Base-by-base conservation (phyloP, 352 stramenopile genomes). In the Phytophthora sp. region DNA sequence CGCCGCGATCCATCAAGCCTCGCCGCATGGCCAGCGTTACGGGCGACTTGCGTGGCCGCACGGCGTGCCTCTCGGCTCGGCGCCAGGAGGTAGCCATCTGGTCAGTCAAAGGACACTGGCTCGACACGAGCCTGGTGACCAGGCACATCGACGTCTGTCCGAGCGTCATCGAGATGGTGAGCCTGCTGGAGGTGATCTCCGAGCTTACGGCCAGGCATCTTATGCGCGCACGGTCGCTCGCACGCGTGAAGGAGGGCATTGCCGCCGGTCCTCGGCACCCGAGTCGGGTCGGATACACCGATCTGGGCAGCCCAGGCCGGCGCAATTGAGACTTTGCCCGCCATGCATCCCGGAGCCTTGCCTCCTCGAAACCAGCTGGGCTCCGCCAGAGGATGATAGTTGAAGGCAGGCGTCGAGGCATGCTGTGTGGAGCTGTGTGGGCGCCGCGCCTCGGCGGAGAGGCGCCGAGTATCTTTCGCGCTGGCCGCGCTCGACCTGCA, bases 51-150 rank as follows among this genome's bases (percentile, higher is more conserved):
- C 38, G 57, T 31, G 26, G 30, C 18, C 17, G 24, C 50, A 43
- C 30, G n/a, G 24, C 21, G 39, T 52, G 43, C 44, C 37, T 53
- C 42, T 57, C 41, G 17, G 31, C 5, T 43, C 28, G 39, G 39
- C 45, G 15, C 27, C 58, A 55, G 24, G 51, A 37, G 28, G 32
- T 54, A 62, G 51, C 39, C 43, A 68, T 72, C 63, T 68, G 57
- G 57, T 28, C 43, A 54, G 50, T 35, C 20, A 59, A 72, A 58
- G 57, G 50, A 55, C 63, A 60, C 63, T 60, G 57, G 51, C 57
- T 64, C 32, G 38, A 51, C 62, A 41, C 3, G 35, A 24, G 34
- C 6, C 13, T 26, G 20, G 34, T n/a, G 34, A 20, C 34, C 34
- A 28, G 34, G 31, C 48, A 41, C 43, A 48, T 39, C 37, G 44